Conservation (phyloP, 1,139 yeast genomes). For the Candida labiduridarum region DNA sequence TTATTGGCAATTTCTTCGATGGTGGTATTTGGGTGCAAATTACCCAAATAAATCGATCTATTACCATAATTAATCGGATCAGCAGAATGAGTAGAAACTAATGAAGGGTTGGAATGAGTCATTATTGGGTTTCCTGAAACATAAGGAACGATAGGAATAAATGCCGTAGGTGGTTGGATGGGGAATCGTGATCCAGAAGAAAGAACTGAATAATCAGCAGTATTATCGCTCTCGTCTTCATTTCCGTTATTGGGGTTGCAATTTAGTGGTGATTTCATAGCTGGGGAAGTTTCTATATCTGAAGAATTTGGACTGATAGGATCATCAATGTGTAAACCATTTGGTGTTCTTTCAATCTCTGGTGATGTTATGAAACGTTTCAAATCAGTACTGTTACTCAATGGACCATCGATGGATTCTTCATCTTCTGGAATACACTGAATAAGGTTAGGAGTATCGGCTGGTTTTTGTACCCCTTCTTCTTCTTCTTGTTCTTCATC, state of each 20-base stretch:
- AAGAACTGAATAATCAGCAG: constrained; percentile 12
- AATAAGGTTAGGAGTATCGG: constrained; percentile 2
- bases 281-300: constrained; percentile 12
- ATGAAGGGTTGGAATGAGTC: constrained; percentile 9
- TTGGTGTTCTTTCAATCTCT: constrained; percentile 5
- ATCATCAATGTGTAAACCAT: constrained; percentile 12
- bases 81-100: constrained; percentile 13
- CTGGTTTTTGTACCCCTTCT: neutral
- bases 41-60: constrained; percentile 48
- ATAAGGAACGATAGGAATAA: constrained; percentile 8
- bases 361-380: constrained; percentile 14
- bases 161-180: constrained; percentile 1
- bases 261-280: constrained; percentile 11
- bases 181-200: constrained; percentile 11
- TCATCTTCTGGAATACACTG: constrained; percentile 12
- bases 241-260: constrained; percentile 1
- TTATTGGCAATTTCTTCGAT: constrained; percentile 54
- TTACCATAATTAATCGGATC: constrained; percentile 38
- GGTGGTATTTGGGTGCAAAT: constrained; percentile 46
- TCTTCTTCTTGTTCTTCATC: neutral
- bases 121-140: constrained; percentile 3
- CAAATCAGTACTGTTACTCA: constrained; percentile 14
- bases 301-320: constrained; percentile 19
- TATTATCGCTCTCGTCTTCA: constrained; percentile 4
- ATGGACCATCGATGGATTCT: constrained; percentile 13